phyloP scores from a whole-genome alignment of 176 grass and related monocot species.

The Pharus latifolius region DNA sequence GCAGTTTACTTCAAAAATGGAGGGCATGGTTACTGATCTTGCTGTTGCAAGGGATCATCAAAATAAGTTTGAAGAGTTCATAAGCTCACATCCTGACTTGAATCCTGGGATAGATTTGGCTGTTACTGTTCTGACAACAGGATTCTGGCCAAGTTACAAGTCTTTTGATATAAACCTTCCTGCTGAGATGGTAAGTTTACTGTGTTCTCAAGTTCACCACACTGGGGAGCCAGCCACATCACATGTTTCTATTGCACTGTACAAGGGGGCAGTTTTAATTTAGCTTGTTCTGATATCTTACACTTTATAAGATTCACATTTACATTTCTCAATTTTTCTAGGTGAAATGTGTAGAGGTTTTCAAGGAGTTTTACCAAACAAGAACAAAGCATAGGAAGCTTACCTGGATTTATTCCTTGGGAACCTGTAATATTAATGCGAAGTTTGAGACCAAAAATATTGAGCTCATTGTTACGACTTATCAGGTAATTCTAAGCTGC shows the following conservation, averaged over 20 bases:
- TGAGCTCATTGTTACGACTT: slow-evolving; percentile 85
- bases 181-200: slow-evolving; percentile 71
- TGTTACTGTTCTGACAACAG: slow-evolving; percentile 87
- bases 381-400: slow-evolving; percentile 94
- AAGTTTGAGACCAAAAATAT: slow-evolving; percentile 78
- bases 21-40: slow-evolving; percentile 97
- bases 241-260: too few relatives aligned
- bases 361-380: slow-evolving; percentile 85
- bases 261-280: too few relatives aligned
- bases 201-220: too few relatives aligned
- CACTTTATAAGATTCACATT: background rate
- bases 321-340: slow-evolving; percentile 20
- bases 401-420: slow-evolving; percentile 98
- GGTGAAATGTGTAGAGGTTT: slow-evolving; percentile 95
- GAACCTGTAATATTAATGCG: slow-evolving; percentile 81
- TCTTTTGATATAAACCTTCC: slow-evolving; percentile 96
- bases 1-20: slow-evolving; percentile 98
- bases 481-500: slow-evolving; percentile 48
- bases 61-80: slow-evolving; percentile 76
- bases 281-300: background rate
- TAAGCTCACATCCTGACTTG: slow-evolving; percentile 26
- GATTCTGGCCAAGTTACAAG: slow-evolving; percentile 99
- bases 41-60: slow-evolving; percentile 77
- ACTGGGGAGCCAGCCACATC: too few relatives aligned
- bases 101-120: slow-evolving; percentile 86